A percentile compares a stretch with the other conserved stretches of the same genome.
Conservation (phyloP, 306 rosid species). For the Heteromeles arbutifolia region DNA sequence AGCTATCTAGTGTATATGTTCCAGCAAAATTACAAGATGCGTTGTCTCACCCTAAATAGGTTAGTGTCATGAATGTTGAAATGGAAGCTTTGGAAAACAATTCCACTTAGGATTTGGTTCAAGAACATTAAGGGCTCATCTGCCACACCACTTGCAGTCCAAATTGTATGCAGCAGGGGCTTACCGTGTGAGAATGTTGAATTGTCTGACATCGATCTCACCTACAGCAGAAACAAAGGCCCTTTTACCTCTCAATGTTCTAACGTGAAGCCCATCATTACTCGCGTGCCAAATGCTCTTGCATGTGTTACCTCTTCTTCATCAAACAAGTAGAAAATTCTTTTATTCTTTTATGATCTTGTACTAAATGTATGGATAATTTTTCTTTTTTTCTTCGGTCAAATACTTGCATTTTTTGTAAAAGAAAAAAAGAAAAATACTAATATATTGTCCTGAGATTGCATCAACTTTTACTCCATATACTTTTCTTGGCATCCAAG, state of each 20-base stretch:
- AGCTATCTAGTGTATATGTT: too few species aligned
- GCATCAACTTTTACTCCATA: too few species aligned
- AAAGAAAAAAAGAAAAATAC: too few species aligned
- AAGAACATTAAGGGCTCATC: not conserved
- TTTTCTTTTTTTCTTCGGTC: not conserved
- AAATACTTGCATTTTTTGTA: not conserved
- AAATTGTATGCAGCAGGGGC: conserved; percentile 23
- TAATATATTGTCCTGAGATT: too few species aligned
- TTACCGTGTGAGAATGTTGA: conserved; percentile 32
- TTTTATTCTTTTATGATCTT: too few species aligned
- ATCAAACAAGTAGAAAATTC: not conserved
- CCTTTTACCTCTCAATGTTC: conserved; percentile 16
- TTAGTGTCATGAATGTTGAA: too few species aligned
- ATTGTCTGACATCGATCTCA: conserved; percentile 22
- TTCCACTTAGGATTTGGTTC: too few species aligned
- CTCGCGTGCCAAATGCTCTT: conserved; percentile 11
- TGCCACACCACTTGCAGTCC: not conserved
- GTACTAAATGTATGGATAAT: not conserved
- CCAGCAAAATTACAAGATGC: too few species aligned
- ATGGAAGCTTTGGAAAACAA: too few species aligned
- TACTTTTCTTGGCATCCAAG: not conserved
- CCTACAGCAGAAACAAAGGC: conserved; percentile 4
- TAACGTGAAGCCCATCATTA: conserved; percentile 28
- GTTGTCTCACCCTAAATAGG: too few species aligned
- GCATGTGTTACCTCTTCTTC: conserved; percentile 1